Percentiles rank a stretch among this genome's conserved stretches.
Conservation (phyloP, 768 basidiomycete genomes). For the Rhizopogon vulgaris region DNA sequence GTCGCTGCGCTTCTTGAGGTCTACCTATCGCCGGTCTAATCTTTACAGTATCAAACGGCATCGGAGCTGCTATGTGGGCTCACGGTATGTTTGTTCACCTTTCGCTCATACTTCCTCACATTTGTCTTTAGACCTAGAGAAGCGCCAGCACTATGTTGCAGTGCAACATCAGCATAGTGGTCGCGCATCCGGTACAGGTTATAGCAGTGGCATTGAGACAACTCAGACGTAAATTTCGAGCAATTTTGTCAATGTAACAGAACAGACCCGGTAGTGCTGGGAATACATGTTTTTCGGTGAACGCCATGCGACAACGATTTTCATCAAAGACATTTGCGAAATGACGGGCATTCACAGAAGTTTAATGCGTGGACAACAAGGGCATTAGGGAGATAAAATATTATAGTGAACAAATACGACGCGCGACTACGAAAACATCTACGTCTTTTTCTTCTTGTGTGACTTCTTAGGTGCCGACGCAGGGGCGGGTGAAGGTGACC, state of each 20-base stretch:
- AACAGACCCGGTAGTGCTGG: neutral
- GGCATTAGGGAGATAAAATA: neutral
- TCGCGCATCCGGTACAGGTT: neutral
- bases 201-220: neutral
- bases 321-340: too few relatives aligned
- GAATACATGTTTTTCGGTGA: too few relatives aligned
- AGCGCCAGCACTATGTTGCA: slow-evolving; percentile 44
- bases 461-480: slow-evolving; percentile 49
- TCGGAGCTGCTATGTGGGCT: slow-evolving; percentile 95
- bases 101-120: neutral
- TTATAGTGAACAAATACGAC: neutral
- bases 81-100: slow-evolving; percentile 42
- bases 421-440: slow-evolving; percentile 1
- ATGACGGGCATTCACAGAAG: too few relatives aligned
- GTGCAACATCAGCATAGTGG: slow-evolving; percentile 8
- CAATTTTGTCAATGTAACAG: neutral
- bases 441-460: slow-evolving; percentile 67
- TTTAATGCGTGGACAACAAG: neutral
- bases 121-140: slow-evolving; percentile 49
- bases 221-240: neutral
- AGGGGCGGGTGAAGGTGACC: slow-evolving; percentile 54
- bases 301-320: too few relatives aligned
- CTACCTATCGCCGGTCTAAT: slow-evolving; percentile 77
- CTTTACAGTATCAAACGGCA: slow-evolving; percentile 80
- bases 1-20: slow-evolving; percentile 74